Conservation (phyloP, 106 monocot species). For the Gastrodia elata region DNA sequence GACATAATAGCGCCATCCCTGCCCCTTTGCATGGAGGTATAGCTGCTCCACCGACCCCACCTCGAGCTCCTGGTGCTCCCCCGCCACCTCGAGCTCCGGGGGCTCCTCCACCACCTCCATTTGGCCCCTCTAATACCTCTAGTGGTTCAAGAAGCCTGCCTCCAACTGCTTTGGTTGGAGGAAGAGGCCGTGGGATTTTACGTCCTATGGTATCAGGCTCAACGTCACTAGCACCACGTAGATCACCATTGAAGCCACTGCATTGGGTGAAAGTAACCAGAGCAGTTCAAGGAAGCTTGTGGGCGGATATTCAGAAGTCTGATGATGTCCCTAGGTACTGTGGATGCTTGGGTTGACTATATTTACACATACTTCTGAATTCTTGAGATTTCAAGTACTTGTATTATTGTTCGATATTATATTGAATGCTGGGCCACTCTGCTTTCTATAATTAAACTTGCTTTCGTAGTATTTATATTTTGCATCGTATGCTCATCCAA, state of each 20-base stretch:
- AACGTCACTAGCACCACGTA: conserved; percentile 32
- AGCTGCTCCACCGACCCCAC: conserved; percentile 23
- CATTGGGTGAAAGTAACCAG: conserved; percentile 99
- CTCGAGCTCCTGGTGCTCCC: conserved; percentile 44
- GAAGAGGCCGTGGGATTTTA: conserved; percentile 50
- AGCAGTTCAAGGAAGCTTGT: conserved; percentile 92
- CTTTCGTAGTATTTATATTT: background rate
- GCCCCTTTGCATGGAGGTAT: conserved; percentile 15
- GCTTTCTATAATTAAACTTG: background rate
- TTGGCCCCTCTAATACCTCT: background rate
- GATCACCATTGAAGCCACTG: conserved; percentile 70
- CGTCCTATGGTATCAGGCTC: conserved; percentile 22
- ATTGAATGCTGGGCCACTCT: background rate
- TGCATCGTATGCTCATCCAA: background rate
- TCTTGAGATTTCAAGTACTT: background rate
- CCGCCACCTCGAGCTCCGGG: conserved; percentile 45
- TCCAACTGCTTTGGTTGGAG: conserved; percentile 13
- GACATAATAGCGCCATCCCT: background rate
- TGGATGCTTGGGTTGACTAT: background rate
- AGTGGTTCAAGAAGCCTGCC: conserved; percentile 6
- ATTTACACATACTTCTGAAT: background rate
- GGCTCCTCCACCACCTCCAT: conserved; percentile 40
- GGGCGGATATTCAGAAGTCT: conserved; percentile 84
- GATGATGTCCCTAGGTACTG: conserved; percentile 67
- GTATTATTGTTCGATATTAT: background rate